These are phyloP conservation scores for Talaromyces nanjingensis DNA, from an alignment of 495 filamentous ascomycete genomes.

Conservation along the genomic window DNA sequence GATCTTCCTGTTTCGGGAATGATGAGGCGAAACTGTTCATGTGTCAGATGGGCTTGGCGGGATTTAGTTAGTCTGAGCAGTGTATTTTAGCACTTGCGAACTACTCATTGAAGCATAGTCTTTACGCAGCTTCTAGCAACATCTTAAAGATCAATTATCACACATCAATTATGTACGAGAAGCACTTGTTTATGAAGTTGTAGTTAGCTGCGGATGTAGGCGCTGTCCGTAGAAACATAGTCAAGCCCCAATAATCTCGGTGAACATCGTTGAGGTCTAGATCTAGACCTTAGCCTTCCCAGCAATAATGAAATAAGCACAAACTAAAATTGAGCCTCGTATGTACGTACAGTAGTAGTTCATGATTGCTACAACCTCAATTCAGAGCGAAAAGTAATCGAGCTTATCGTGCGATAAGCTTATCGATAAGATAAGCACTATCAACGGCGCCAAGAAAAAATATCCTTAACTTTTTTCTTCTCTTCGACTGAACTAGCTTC, in stretches of 20 bases:
- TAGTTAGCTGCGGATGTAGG: background rate
- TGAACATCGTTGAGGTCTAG: background rate
- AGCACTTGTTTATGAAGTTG: background rate
- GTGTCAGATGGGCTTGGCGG: background rate
- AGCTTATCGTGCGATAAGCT: background rate
- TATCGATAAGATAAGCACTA: slow-evolving; percentile 10
- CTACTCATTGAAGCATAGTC: background rate
- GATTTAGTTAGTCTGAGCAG: background rate
- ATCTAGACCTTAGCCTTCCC: background rate
- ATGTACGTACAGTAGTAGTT: background rate
- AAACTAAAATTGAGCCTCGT: background rate
- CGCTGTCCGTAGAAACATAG: background rate
- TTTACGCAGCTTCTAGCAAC: background rate
- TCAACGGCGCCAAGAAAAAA: slow-evolving; percentile 2
- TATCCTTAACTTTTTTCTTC: slow-evolving; percentile 6
- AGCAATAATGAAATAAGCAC: background rate
- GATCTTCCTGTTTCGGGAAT: background rate
- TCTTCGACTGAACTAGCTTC: background rate
- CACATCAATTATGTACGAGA: background rate
- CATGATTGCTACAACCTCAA: no score
- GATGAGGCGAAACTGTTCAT: background rate
- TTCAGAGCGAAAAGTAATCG: no score
- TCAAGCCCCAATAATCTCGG: background rate
- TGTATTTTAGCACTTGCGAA: background rate
- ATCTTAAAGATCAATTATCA: background rate